A percentile compares a stretch with the other conserved stretches of the same genome.
phyloP scores from a whole-genome alignment of 1,284 basidiomycete species.

The Marasmius oreades region DNA sequence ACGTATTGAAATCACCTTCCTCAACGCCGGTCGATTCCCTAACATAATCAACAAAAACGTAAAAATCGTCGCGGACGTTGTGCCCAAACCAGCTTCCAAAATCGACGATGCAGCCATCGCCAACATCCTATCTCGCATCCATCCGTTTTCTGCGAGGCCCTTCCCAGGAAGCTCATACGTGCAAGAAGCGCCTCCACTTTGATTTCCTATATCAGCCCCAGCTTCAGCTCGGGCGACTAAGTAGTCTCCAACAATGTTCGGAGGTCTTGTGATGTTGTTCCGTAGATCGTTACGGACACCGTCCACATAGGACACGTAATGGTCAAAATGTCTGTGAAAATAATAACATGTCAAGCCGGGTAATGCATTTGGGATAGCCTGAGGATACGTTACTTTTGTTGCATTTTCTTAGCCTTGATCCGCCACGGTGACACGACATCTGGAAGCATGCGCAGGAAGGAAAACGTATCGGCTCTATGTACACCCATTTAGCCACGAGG shows the following conservation, averaged over 20 bases:
- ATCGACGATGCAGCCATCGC: slow-evolving; percentile 13
- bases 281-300: neutral
- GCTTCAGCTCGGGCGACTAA: slow-evolving; percentile 14
- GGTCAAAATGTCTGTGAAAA: neutral
- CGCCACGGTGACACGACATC: neutral
- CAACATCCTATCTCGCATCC: slow-evolving; percentile 20
- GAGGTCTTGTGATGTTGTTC: neutral
- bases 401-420: slow-evolving; percentile 9
- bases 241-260: slow-evolving; percentile 5
- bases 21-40: neutral
- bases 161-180: slow-evolving; percentile 15
- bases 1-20: neutral
- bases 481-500: neutral
- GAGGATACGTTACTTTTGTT: slow-evolving; percentile 10
- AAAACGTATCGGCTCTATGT: neutral
- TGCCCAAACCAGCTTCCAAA: slow-evolving; percentile 10
- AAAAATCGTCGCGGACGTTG: neutral
- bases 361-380: neutral
- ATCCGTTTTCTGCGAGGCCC: slow-evolving; percentile 14
- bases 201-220: too few species aligned
- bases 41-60: neutral
- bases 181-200: too few species aligned
- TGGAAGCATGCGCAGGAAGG: neutral
- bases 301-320: slow-evolving; percentile 3
- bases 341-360: neutral